A percentile compares a stretch with the other conserved stretches of the same genome.
These are phyloP conservation scores for Psidium guajava DNA, from an alignment of 345 rosid species.

Conservation along the genomic window DNA sequence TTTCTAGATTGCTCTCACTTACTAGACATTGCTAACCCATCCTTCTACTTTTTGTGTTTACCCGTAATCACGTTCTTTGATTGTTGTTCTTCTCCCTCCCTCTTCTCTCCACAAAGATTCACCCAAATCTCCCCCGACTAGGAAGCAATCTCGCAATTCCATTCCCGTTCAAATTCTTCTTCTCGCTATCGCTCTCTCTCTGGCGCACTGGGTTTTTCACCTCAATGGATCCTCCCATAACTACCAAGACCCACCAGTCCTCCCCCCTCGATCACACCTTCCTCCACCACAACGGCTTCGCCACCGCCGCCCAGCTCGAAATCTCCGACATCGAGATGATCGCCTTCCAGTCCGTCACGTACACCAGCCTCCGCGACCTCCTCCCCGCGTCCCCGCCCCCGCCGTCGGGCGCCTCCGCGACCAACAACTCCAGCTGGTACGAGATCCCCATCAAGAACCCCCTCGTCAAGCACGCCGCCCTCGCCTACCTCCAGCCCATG, in stretches of 20 bases:
- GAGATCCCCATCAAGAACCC: conserved; percentile 53
- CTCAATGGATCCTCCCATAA: background rate
- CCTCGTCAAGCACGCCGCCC: conserved; percentile 52
- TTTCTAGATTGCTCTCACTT: background rate
- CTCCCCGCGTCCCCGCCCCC: conserved; percentile 16
- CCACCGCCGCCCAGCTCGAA: conserved; percentile 1
- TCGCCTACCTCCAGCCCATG: conserved; percentile 59
- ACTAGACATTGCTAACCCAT: background rate
- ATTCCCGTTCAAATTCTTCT: background rate
- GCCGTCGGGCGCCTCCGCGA: conserved; percentile 15
- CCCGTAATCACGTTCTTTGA: background rate
- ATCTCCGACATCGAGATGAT: conserved; percentile 33
- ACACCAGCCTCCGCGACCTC: conserved; percentile 49
- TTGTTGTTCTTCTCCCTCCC: background rate
- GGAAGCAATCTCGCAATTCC: background rate
- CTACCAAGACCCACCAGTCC: background rate
- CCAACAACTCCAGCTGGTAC: conserved; percentile 31
- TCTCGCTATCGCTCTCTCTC: background rate
- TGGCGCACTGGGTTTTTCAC: background rate
- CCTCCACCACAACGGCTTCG: conserved; percentile 10
- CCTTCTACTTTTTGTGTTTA: background rate
- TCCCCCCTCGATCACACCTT: background rate
- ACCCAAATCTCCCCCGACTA: background rate
- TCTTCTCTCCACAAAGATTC: background rate
- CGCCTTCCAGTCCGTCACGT: conserved; percentile 12